A percentile compares a stretch with the other conserved stretches of the same genome.
phyloP scores from a whole-genome alignment of 1,284 basidiomycete genomes.

The Puccinia polysora region DNA sequence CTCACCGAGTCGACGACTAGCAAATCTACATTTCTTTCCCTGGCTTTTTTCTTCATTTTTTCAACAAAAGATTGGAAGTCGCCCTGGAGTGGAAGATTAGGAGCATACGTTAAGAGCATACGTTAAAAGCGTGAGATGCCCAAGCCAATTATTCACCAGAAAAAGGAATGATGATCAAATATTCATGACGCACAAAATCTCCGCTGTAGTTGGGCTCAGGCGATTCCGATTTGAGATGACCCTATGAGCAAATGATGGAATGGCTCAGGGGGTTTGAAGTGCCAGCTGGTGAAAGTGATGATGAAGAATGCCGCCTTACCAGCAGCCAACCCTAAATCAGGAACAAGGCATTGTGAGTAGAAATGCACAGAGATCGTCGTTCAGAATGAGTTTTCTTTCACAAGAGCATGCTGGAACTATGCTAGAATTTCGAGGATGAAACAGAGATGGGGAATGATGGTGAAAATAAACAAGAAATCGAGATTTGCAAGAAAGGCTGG shows the following conservation, averaged over 20 bases:
- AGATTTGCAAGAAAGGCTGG: too few relatives aligned
- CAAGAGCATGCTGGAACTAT: too few relatives aligned
- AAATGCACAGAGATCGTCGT: too few relatives aligned
- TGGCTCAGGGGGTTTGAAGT: not conserved
- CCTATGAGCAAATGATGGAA: slow-evolving; percentile 41
- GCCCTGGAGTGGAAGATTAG: slow-evolving; percentile 45
- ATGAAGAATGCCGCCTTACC: not conserved
- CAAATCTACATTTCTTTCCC: slow-evolving; percentile 49
- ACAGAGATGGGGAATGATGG: too few relatives aligned
- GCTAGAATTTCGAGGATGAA: too few relatives aligned
- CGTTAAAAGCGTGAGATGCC: not conserved
- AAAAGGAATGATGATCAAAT: too few relatives aligned
- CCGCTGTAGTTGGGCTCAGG: slow-evolving; percentile 51
- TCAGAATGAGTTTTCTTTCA: too few relatives aligned
- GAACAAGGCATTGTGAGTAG: not conserved
- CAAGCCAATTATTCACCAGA: too few relatives aligned
- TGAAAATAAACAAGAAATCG: not conserved
- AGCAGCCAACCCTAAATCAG: slow-evolving; percentile 35
- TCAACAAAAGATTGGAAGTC: slow-evolving; percentile 52
- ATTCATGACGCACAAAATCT: slow-evolving; percentile 42
- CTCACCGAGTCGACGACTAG: slow-evolving; percentile 51
- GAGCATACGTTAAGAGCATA: not conserved
- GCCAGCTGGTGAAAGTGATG: not conserved
- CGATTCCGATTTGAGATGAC: slow-evolving; percentile 50
- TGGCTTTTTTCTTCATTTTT: slow-evolving; percentile 50